Conservation (phyloP, 148 eudicot species). For the Camellia granthamiana region DNA sequence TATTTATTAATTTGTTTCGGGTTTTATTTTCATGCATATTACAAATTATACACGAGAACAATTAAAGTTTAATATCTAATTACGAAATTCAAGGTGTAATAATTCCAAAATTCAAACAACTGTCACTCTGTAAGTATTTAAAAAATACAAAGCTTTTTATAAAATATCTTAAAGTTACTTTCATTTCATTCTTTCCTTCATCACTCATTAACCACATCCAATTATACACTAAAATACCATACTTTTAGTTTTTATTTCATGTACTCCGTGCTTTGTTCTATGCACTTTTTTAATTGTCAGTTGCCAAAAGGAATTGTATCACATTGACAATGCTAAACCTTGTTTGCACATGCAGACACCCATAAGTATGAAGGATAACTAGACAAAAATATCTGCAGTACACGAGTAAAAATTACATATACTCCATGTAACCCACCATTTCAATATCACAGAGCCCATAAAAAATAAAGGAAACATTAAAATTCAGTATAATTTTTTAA, state of each 20-base stretch:
- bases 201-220: too few relatives aligned
- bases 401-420: too few relatives aligned
- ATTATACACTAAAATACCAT: too few relatives aligned
- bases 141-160: background rate
- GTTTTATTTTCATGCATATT: too few relatives aligned
- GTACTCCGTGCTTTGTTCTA: background rate
- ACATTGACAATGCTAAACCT: background rate
- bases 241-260: too few relatives aligned
- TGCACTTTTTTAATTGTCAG: too few relatives aligned
- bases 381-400: too few relatives aligned
- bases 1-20: too few relatives aligned
- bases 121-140: background rate
- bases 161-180: background rate
- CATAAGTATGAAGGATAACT: too few relatives aligned
- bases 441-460: background rate
- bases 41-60: too few relatives aligned
- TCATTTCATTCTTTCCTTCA: background rate
- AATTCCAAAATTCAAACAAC: background rate
- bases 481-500: too few relatives aligned
- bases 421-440: background rate
- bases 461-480: background rate
- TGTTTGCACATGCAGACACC: background rate
- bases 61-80: background rate
- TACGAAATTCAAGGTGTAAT: background rate
- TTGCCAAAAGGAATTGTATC: background rate